These are phyloP conservation scores for Ogataea pilisensis DNA, from an alignment of 805 yeast genomes.

Conservation along the genomic window DNA sequence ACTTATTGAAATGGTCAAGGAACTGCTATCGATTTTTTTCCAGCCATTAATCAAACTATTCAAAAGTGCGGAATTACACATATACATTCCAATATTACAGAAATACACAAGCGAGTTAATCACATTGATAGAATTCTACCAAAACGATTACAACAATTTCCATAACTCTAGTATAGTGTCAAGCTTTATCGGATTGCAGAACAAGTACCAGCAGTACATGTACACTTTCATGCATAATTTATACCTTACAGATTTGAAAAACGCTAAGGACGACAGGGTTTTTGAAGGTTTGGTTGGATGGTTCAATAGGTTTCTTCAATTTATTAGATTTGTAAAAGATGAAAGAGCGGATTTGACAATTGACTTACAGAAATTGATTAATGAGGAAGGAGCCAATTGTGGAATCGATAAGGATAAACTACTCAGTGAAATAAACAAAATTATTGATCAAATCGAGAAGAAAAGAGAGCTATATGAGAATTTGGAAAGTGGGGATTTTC, in stretches of 20 bases:
- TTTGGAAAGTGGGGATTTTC: conserved; percentile 20
- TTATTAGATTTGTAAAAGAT: conserved; percentile 58
- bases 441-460: conserved; percentile 34
- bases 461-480: conserved; percentile 38
- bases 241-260: conserved; percentile 68
- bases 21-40: conserved; percentile 66
- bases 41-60: conserved; percentile 70
- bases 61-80: conserved; percentile 60
- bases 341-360: conserved; percentile 38
- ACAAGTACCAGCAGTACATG: conserved; percentile 66
- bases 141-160: conserved; percentile 39
- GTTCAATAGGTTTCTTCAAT: conserved; percentile 62
- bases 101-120: conserved; percentile 66
- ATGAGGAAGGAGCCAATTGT: conserved; percentile 6
- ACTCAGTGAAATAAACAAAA: conserved; percentile 35
- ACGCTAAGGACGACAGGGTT: conserved; percentile 31
- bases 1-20: conserved; percentile 68
- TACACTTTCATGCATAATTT: conserved; percentile 77
- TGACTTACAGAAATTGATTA: conserved; percentile 39
- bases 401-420: conserved; percentile 33
- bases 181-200: conserved; percentile 59
- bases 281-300: conserved; percentile 71
- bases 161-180: conserved; percentile 56
- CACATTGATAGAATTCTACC: conserved; percentile 46
- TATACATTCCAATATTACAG: conserved; percentile 61